Percentiles rank a stretch among this genome's conserved stretches.
phyloP scores from a whole-genome alignment of 163 green algal species.

The Coccomyxa subellipsoidea region DNA sequence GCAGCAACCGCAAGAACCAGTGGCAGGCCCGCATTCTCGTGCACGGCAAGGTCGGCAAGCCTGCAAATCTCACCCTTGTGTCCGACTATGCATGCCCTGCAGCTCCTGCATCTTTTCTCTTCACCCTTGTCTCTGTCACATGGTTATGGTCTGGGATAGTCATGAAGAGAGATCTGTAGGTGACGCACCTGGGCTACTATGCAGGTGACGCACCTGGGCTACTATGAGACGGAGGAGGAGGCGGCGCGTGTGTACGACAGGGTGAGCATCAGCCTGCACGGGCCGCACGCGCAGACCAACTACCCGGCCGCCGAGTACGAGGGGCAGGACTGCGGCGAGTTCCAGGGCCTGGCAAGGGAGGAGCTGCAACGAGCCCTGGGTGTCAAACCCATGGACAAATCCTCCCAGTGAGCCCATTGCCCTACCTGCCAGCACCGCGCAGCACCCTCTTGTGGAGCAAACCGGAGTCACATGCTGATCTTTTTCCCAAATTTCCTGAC shows the following conservation, averaged over 20 bases:
- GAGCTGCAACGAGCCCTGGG: slow-evolving; percentile 69
- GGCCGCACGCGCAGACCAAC: slow-evolving; percentile 65
- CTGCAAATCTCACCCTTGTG: too few species aligned
- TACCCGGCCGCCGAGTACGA: slow-evolving; percentile 60
- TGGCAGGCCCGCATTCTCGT: slow-evolving; percentile 78
- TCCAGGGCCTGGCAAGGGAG: slow-evolving; percentile 54
- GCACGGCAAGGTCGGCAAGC: slow-evolving; percentile 54
- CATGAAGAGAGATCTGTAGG: neutral
- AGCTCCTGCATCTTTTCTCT: too few species aligned
- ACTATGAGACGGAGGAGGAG: slow-evolving; percentile 74
- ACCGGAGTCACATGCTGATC: too few species aligned
- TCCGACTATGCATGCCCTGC: too few species aligned
- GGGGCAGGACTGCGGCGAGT: slow-evolving; percentile 34
- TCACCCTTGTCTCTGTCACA: too few species aligned
- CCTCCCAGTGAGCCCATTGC: slow-evolving; percentile 34
- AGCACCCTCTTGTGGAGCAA: too few species aligned
- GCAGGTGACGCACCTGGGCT: slow-evolving; percentile 66
- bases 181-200: slow-evolving; percentile 69
- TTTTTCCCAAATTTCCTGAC: too few species aligned
- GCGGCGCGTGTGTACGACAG: slow-evolving; percentile 73
- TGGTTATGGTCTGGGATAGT: neutral
- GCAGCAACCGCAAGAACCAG: slow-evolving; percentile 74
- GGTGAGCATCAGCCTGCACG: slow-evolving; percentile 63
- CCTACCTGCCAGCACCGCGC: too few species aligned
- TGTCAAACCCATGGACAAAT: slow-evolving; percentile 79